These are phyloP conservation scores for Globisporangium yorkense DNA, from an alignment of 352 stramenopile genomes.

Conservation along the genomic window DNA sequence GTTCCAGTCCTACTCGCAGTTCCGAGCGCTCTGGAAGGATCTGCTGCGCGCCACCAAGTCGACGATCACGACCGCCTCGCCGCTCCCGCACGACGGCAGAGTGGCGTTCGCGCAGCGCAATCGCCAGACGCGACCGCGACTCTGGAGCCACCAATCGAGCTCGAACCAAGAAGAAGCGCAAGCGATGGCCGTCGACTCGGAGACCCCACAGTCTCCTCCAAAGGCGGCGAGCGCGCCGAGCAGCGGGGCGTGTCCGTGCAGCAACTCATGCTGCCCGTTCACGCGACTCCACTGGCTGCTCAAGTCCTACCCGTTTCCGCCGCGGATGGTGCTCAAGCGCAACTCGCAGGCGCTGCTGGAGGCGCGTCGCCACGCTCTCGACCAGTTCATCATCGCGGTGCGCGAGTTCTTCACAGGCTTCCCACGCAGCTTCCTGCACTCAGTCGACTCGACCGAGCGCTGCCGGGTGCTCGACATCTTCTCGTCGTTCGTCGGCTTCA, in stretches of 20 bases:
- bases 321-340: constrained; percentile 43
- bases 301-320: constrained; percentile 49
- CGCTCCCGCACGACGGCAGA: constrained; percentile 11
- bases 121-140: constrained; percentile 9
- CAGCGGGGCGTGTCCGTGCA: constrained; percentile 28
- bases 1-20: constrained; percentile 53
- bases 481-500: constrained; percentile 38
- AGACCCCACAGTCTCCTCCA: not conserved
- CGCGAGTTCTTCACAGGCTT: constrained; percentile 48
- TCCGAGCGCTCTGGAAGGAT: constrained; percentile 50
- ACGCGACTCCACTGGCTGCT: constrained; percentile 35
- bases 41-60: constrained; percentile 34
- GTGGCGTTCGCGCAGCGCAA: constrained; percentile 6
- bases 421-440: constrained; percentile 37
- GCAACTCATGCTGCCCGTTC: constrained; percentile 46
- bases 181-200: not conserved
- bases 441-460: constrained; percentile 26
- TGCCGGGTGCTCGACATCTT: constrained; percentile 41
- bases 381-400: constrained; percentile 41
- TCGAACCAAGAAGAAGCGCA: not conserved
- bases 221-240: constrained; percentile 8
- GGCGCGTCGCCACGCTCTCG: constrained; percentile 33
- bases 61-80: constrained; percentile 7
- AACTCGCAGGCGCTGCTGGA: constrained; percentile 28
- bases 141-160: constrained; percentile 4